phyloP scores from a whole-genome alignment of 192 early-diverging fungal genomes.

The Backusella liffmaniae region DNA sequence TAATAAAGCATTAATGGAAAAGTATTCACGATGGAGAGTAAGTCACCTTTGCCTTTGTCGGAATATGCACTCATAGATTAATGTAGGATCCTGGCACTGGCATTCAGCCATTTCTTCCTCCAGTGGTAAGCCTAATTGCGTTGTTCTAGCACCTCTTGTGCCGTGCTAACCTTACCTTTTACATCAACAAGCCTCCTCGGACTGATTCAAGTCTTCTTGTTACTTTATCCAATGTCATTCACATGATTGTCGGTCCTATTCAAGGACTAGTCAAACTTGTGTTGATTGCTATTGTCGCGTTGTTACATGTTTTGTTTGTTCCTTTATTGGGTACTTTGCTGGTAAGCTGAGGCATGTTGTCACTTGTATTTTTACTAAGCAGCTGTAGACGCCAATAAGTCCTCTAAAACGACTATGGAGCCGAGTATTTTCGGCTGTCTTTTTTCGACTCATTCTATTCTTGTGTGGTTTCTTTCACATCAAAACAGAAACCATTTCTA shows the following conservation, averaged over 20 bases:
- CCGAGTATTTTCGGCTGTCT: slow-evolving; percentile 33
- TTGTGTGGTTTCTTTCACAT: slow-evolving; percentile 79
- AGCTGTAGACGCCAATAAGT: neutral
- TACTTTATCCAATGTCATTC: slow-evolving; percentile 29
- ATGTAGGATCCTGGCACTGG: slow-evolving; percentile 74
- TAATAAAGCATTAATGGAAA: slow-evolving; percentile 60
- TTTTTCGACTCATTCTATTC: slow-evolving; percentile 59
- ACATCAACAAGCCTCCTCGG: slow-evolving; percentile 41
- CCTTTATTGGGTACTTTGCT: slow-evolving; percentile 43
- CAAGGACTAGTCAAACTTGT: slow-evolving; percentile 43
- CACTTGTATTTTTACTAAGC: neutral
- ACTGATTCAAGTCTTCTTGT: slow-evolving; percentile 38
- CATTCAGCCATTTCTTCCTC: slow-evolving; percentile 87
- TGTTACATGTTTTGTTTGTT: slow-evolving; percentile 45
- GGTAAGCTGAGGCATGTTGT: slow-evolving; percentile 23
- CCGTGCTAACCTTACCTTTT: neutral
- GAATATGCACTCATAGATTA: neutral
- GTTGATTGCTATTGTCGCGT: slow-evolving; percentile 33
- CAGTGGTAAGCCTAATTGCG: slow-evolving; percentile 47
- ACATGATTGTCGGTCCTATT: slow-evolving; percentile 47
- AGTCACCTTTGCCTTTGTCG: slow-evolving; percentile 15
- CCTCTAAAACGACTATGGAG: slow-evolving; percentile 40
- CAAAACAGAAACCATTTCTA: slow-evolving; percentile 55
- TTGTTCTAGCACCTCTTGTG: neutral
- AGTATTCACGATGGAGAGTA: slow-evolving; percentile 87